Conservation (phyloP, 2,329 filamentous ascomycete species). For the Hypoxylon sp. region DNA sequence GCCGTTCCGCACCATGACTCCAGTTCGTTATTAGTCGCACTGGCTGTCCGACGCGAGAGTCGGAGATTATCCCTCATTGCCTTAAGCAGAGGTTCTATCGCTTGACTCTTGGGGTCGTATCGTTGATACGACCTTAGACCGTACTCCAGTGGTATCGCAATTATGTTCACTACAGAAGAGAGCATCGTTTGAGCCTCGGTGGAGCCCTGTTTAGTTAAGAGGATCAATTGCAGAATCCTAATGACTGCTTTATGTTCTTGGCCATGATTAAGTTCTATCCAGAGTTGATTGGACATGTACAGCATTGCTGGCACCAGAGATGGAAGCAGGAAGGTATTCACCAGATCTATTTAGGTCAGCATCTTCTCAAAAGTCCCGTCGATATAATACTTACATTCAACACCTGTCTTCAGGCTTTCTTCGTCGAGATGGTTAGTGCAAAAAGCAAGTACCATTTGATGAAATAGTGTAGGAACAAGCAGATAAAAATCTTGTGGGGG, state of each 20-base stretch:
- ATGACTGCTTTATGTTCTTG: constrained; percentile 78
- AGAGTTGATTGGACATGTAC: constrained; percentile 79
- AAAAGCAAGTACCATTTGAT: constrained; percentile 80
- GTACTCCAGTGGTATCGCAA: constrained; percentile 77
- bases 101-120: constrained; percentile 75
- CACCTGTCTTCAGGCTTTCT: constrained; percentile 78
- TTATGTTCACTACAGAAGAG: constrained; percentile 77
- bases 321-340: constrained; percentile 85
- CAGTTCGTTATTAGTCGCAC: constrained; percentile 75
- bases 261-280: constrained; percentile 68
- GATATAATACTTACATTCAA: constrained; percentile 74
- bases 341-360: constrained; percentile 69
- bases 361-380: constrained; percentile 28
- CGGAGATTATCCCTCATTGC: constrained; percentile 73
- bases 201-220: constrained; percentile 79
- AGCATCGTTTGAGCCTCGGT: constrained; percentile 80
- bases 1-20: constrained; percentile 74
- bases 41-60: constrained; percentile 72
- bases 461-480: constrained; percentile 81
- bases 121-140: constrained; percentile 76
- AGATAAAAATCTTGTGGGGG: constrained; percentile 87
- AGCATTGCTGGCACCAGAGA: constrained; percentile 80
- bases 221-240: constrained; percentile 78
- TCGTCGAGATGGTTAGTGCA: constrained; percentile 75
- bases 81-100: constrained; percentile 78